Base-by-base conservation (phyloP, 441 rosid genomes). In the Omphalea diandra region DNA sequence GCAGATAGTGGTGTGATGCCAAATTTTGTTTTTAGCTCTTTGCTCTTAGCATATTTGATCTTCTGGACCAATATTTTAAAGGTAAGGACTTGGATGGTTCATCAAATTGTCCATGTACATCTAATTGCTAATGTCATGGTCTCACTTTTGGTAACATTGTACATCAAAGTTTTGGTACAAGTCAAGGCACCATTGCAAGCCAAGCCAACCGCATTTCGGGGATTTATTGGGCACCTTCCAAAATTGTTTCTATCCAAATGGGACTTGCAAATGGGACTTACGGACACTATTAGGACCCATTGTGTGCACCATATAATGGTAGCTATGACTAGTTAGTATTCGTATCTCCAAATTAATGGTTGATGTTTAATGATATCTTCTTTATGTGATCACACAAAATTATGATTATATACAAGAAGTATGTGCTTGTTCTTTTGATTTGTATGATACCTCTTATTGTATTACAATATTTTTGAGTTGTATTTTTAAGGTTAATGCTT, bases 61-160 rank as follows among this genome's bases (percentile, higher is more conserved):
- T 52, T 22, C 2, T 52, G 44, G 33, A 6, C 31, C 67, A 10
- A n/a, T 35, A 7, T 20, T 1, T 58, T 58, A 58, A 35, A 33
- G 63, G 29, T 7, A 26, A 14, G 33, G 24, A 43, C 32, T 17
- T 36, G 40, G 53, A 29, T 56, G 31, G 61, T 5, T 31, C 61
- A 36, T 56, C 61, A 15, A 56, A 29, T 29, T 56, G 38, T 31
- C 61, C 61, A 29, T 31, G 1, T 29, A 17, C 61, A 29, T 56
- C 5, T 15, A 1, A 29, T 56, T 49, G 5, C 10, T 33, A 36
- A 17, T 31, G 58, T 55, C 31, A 17, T 50, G 75, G 68, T 70
- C 70, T 53, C 53, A 35, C 68, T 75, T 75, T 67, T 14, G 68
- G 75, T 31, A 60, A 65, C 75, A 75, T 46, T 24, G 53, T 20